phyloP scores from a whole-genome alignment of 2,329 filamentous ascomycete genomes.

The Fusarium begoniae region DNA sequence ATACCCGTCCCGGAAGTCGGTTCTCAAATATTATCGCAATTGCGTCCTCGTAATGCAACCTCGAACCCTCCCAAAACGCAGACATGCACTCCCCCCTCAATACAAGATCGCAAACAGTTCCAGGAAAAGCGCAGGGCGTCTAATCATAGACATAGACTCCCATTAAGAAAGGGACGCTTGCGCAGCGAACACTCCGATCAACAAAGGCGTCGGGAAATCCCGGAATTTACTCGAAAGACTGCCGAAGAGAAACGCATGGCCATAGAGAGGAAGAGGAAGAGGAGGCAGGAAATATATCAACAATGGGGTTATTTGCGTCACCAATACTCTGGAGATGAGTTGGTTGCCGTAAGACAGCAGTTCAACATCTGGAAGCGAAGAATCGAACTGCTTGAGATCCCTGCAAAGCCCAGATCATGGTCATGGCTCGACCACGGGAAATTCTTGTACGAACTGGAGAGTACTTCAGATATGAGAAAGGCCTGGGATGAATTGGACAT shows the following conservation, averaged over 20 bases:
- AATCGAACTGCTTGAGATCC: conserved; percentile 33
- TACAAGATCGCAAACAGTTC: background rate
- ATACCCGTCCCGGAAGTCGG: background rate
- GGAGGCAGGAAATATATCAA: conserved; percentile 15
- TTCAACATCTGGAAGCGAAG: conserved; percentile 47
- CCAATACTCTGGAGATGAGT: conserved; percentile 36
- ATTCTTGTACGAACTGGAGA: conserved; percentile 46
- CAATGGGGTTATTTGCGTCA: conserved; percentile 49
- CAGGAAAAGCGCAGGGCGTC: background rate
- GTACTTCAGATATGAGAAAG: conserved; percentile 44
- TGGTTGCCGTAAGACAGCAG: conserved; percentile 26
- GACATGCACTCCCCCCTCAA: background rate
- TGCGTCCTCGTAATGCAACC: conserved; percentile 9
- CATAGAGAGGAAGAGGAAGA: conserved; percentile 1
- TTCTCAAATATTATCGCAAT: conserved; percentile 31
- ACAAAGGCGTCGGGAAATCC: background rate
- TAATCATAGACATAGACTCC: background rate
- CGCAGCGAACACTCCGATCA: background rate
- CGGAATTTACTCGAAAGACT: conserved; percentile 1
- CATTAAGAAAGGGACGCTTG: background rate
- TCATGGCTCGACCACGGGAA: conserved; percentile 42
- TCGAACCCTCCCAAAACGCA: conserved; percentile 6
- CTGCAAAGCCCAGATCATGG: conserved; percentile 27
- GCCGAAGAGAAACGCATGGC: background rate
- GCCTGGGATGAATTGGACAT: conserved; percentile 46